phyloP scores from a whole-genome alignment of 2,329 filamentous ascomycete species.

The Fusarium globosum region DNA sequence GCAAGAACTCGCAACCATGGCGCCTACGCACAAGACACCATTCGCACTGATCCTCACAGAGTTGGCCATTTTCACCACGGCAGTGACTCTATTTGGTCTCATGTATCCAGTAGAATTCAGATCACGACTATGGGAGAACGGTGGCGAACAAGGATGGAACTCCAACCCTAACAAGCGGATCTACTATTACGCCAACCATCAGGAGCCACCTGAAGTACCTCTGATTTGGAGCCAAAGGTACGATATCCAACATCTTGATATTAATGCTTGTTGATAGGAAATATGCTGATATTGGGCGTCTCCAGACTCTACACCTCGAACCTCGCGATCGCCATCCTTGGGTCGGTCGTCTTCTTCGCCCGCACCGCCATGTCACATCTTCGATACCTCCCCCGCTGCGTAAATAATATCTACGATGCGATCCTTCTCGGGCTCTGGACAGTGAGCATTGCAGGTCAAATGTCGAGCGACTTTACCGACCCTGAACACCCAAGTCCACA shows the following conservation, averaged over 20 bases:
- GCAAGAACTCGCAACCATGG: conserved; percentile 10
- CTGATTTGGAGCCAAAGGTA: conserved; percentile 46
- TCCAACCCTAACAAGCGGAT: conserved; percentile 46
- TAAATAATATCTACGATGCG: conserved; percentile 45
- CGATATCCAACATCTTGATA: too few relatives aligned
- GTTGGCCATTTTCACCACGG: conserved; percentile 15
- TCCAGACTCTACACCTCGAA: conserved; percentile 45
- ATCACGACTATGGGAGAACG: conserved; percentile 44
- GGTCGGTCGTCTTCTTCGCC: conserved; percentile 43
- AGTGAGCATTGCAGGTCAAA: conserved; percentile 36
- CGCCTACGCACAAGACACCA: conserved; percentile 13
- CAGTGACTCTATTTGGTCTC: conserved; percentile 37
- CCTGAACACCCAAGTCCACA: conserved; percentile 35
- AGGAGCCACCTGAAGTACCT: conserved; percentile 45
- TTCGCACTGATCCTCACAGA: conserved; percentile 33
- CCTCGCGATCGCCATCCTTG: conserved; percentile 46
- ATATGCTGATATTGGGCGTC: not conserved
- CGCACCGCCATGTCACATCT: conserved; percentile 40
- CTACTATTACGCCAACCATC: conserved; percentile 48
- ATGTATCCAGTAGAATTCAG: conserved; percentile 42
- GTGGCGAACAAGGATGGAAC: conserved; percentile 46
- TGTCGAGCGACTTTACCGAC: conserved; percentile 43
- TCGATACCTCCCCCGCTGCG: conserved; percentile 39
- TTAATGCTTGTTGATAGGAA: not conserved
- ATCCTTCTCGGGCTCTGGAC: conserved; percentile 46